Base-by-base conservation (phyloP, 2,329 filamentous ascomycete genomes). In the Xylaria sp. region DNA sequence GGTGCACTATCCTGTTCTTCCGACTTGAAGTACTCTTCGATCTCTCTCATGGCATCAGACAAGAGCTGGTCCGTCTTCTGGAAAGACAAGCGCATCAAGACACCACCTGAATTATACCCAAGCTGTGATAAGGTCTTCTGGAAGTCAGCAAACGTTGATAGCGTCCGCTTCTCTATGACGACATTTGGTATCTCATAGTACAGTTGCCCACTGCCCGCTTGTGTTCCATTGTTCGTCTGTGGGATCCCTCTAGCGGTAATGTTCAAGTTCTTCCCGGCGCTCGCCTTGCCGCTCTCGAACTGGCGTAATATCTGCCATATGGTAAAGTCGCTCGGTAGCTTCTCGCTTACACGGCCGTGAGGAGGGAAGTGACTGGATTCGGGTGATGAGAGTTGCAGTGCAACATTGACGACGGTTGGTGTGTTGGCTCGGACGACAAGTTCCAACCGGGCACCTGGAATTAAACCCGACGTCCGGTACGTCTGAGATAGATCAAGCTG, bases 251-350 rank as follows among this genome's bases (percentile, higher is more conserved):
- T 86, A 15, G 90, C 93, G 0, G 96, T 98, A 74, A 99, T 88
- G 78, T 97, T 97, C 72, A 93, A 83, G 64, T 84, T 88, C 63
- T 81, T 84, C 9, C 86, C 86, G 66, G 85, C 84, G 58, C 85
- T 89, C n/a, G 88, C 87, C 28, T 88, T 86, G 40, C 88, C 90
- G 71, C 91, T 91, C 81, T 99, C 96, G 73, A 98, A 97, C 77
- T 96, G 93, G 68, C 96, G 91, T 65, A 99, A 79, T 33, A 98
- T 85, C 73, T 93, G 88, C 96, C 96, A 99, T 80, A 99, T 79
- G 20, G 93, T 93, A 42, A 93, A 93, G 72, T 93, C 92, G 79
- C 92, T 97, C 1, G 94, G 90, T 69, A 98, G 94, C 77, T 96
- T 97, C 78, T 96, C 90, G 65, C 90, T 88, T 48, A 97, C 81